Evolutionary conservation across 169 alveolate genomes (phyloP).

Genomic region (Plasmodium blacklocki): DNA sequence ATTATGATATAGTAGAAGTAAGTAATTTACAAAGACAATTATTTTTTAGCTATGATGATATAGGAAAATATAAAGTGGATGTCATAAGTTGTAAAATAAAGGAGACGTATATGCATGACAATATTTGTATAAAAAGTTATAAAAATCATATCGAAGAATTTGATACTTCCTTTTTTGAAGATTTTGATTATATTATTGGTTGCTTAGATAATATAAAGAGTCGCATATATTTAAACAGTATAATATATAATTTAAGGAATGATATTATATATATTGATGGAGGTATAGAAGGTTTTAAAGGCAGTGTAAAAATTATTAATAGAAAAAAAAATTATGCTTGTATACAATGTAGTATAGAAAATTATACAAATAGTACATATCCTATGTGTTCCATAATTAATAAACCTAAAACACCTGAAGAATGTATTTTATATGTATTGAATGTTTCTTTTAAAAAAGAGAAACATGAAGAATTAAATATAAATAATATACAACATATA

Average conservation of each 20-base stretch:
- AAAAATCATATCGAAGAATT: constrained; percentile 14
- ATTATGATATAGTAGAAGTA: constrained; percentile 77
- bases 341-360: constrained; percentile 66
- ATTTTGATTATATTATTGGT: constrained; percentile 48
- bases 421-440: constrained; percentile 75
- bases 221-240: constrained; percentile 26
- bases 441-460: constrained; percentile 17
- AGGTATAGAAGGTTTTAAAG: constrained; percentile 82
- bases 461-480: constrained; percentile 1
- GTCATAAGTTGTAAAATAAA: constrained; percentile 3
- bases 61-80: constrained; percentile 18
- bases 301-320: constrained; percentile 77
- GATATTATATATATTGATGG: constrained; percentile 79
- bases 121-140: constrained; percentile 34
- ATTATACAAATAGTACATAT: constrained; percentile 42
- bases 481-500: constrained; percentile 3
- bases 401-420: constrained; percentile 78
- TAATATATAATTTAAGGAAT: constrained; percentile 22
- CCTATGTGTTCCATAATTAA: constrained; percentile 77
- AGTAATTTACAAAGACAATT: constrained; percentile 81
- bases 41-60: constrained; percentile 62
- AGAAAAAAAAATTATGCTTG: constrained; percentile 74
- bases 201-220: constrained; percentile 57
- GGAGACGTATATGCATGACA: constrained; percentile 10
- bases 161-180: constrained; percentile 30